Evolutionary conservation across 2,329 filamentous ascomycete genomes (phyloP).

Genomic region (Fusarium nanum): DNA sequence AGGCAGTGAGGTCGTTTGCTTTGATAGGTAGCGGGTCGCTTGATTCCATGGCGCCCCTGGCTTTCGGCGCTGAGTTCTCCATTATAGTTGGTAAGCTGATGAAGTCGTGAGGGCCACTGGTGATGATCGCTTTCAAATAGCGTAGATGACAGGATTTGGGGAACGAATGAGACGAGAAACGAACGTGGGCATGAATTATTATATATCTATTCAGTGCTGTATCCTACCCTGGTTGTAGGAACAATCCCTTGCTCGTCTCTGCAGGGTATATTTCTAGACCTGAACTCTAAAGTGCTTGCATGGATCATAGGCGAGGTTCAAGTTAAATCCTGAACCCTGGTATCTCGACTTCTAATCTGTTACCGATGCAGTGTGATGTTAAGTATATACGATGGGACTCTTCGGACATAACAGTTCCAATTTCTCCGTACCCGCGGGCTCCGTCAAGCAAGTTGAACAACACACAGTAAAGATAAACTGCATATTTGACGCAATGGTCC

Average conservation of each 20-base stretch:
- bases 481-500: background rate
- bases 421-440: background rate
- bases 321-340: background rate
- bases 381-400: accelerated
- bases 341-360: background rate
- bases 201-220: background rate
- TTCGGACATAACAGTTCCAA: background rate
- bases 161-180: background rate
- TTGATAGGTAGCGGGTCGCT: slow-evolving; percentile 3
- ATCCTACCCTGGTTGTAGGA: background rate
- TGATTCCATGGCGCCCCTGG: background rate
- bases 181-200: background rate
- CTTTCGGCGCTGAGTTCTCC: background rate
- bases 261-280: background rate
- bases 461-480: background rate
- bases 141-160: background rate
- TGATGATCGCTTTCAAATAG: accelerated
- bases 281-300: background rate
- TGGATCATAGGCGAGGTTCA: background rate
- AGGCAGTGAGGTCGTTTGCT: background rate
- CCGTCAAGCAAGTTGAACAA: too few relatives aligned
- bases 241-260: background rate
- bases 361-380: background rate
- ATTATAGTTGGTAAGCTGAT: background rate
- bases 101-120: background rate